Evolutionary conservation across 1,139 yeast genomes (phyloP).

Genomic region (Saccharomyces hybrid): DNA sequence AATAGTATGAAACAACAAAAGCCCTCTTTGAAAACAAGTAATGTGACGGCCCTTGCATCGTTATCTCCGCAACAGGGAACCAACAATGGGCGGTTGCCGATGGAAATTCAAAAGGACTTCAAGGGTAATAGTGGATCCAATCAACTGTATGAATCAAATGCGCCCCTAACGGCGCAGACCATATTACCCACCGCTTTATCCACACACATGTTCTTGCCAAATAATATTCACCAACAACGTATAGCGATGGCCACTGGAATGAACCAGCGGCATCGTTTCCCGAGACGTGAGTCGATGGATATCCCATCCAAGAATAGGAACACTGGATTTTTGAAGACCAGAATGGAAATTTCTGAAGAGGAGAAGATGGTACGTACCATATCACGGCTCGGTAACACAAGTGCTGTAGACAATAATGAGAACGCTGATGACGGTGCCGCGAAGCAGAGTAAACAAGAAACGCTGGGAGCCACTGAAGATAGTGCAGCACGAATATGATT

Average conservation of each 20-base stretch:
- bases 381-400: constrained; percentile 10
- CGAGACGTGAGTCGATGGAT: constrained; percentile 28
- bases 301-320: constrained; percentile 29
- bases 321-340: constrained; percentile 24
- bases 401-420: constrained; percentile 7
- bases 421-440: neutral
- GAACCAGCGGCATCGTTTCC: constrained; percentile 3
- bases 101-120: constrained; percentile 7
- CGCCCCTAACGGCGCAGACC: constrained; percentile 47
- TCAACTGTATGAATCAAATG: constrained; percentile 40
- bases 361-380: constrained; percentile 15
- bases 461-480: neutral
- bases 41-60: constrained; percentile 24
- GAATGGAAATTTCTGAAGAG: constrained; percentile 31
- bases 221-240: constrained; percentile 30
- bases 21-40: constrained; percentile 24
- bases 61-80: constrained; percentile 21
- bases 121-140: constrained; percentile 16
- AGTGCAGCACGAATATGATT: neutral
- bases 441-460: neutral
- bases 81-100: constrained; percentile 3
- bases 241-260: constrained; percentile 17
- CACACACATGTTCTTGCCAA: constrained; percentile 49
- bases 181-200: constrained; percentile 45
- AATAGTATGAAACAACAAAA: constrained; percentile 3